Evolutionary conservation across 352 stramenopile species (phyloP), one percentile per base, ranked within the genome.

Genomic region (Paralagenidium karlingii): DNA sequence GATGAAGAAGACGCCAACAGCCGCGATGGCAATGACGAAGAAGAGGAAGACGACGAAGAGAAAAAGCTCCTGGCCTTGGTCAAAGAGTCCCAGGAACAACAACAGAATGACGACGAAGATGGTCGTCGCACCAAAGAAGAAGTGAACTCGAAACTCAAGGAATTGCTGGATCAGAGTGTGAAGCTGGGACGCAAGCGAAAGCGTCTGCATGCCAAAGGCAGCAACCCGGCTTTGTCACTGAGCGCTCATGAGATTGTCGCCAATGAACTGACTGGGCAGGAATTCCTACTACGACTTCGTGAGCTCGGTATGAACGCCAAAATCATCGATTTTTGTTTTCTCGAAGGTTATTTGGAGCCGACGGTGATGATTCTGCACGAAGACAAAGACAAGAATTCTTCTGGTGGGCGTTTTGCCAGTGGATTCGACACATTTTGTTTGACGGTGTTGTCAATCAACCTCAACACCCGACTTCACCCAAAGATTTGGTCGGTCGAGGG

Each of bases 401-500:
- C 71, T 1, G 68, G 47, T 18, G 78, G 78, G 1, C 65, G 78
- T 3, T 67, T 87, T 31, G 78, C 78, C 0, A 53, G 50, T 5
- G 78, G 74, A 5, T 91, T 68, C 29, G 75, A 91, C 44, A 91
- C 78, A 27, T 89, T 61, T 47, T 87, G 74, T 37, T 58, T 91
- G 24, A 87, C 78, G 1, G 78, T 91, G 16, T 66, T 91, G 24
- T 91, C 78, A 11, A 91, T 91, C 52, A 88, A 88, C 58, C 63
- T 88, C 44, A 84, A 87, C 47, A 88, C 75, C 29, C 55, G 74
- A 40, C 60, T 91, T 10, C 78, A 91, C 38, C 78, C 78, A 1
- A 88, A 86, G 53, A 92, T 92, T 49, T 92, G 78, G 78, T 82
- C 66, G 8, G 60, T 89, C 8, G 67, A 82, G 39, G 84, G 84